phyloP scores from a whole-genome alignment of 2,329 filamentous ascomycete genomes.

The Penicillium fuscoglaucum region DNA sequence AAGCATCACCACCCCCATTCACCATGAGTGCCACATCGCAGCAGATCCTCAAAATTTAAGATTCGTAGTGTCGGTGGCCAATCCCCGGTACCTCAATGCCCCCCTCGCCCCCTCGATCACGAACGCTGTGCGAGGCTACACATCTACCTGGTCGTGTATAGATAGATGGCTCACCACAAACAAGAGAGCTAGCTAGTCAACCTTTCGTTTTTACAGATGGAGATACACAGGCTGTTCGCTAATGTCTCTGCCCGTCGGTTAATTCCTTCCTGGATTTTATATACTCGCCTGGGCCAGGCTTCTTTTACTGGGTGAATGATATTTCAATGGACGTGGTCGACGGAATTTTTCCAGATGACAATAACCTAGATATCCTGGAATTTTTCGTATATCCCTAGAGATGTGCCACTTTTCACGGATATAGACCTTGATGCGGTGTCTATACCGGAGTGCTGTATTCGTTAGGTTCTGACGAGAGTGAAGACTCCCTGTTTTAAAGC shows the following conservation, averaged over 20 bases:
- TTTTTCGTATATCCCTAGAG: constrained; percentile 3
- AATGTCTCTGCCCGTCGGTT: constrained; percentile 14
- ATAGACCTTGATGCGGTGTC: constrained; percentile 1
- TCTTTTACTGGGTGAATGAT: constrained; percentile 22
- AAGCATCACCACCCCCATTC: background rate
- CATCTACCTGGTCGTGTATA: constrained; percentile 25
- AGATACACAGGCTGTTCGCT: constrained; percentile 4
- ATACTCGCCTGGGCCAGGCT: constrained; percentile 9
- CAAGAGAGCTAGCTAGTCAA: constrained; percentile 9
- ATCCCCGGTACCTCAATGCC: constrained; percentile 10
- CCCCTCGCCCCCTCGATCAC: constrained; percentile 15
- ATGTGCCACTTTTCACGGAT: constrained; percentile 1
- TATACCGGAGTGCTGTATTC: background rate
- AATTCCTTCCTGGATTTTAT: constrained; percentile 18
- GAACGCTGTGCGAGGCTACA: constrained; percentile 23
- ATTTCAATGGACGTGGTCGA: constrained; percentile 9
- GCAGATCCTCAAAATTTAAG: constrained; percentile 16
- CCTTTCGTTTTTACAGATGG: background rate
- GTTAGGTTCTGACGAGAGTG: background rate
- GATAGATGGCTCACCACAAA: constrained; percentile 19
- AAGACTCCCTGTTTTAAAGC: background rate
- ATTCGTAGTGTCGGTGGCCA: constrained; percentile 12
- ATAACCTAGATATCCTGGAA: constrained; percentile 8
- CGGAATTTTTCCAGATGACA: background rate
- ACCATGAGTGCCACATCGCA: background rate